These are phyloP conservation scores for Neurospora sp. DNA, from an alignment of 495 filamentous ascomycete genomes.

Conservation along the genomic window DNA sequence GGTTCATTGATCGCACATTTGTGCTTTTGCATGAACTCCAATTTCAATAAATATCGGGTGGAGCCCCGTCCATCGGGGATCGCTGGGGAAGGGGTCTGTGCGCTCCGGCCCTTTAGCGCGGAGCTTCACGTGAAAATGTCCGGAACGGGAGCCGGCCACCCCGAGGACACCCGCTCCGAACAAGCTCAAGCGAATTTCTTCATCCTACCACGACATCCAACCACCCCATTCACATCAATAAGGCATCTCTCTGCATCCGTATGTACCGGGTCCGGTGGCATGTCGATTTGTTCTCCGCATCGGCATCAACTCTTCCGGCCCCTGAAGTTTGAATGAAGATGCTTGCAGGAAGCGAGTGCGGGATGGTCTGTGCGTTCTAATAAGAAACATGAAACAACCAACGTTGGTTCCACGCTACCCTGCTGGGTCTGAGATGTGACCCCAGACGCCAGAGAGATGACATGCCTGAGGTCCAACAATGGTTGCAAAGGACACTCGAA, in stretches of 20 bases:
- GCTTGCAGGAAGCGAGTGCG: conserved; percentile 2
- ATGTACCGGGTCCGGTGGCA: background rate
- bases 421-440: background rate
- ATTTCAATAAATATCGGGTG: background rate
- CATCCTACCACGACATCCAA: background rate
- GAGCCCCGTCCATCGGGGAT: background rate
- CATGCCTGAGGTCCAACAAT: background rate
- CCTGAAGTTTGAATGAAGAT: background rate
- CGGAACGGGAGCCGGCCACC: background rate
- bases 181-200: background rate
- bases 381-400: conserved; percentile 11
- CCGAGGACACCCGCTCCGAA: background rate
- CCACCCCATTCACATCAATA: background rate
- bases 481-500: background rate
- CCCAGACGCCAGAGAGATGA: background rate
- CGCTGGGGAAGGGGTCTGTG: background rate
- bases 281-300: background rate
- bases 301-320: background rate
- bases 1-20: background rate
- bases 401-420: background rate
- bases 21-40: background rate
- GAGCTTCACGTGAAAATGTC: background rate
- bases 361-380: conserved; percentile 1
- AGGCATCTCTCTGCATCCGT: background rate
- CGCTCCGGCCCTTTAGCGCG: background rate